phyloP scores from a whole-genome alignment of 164 flowering plant species.

The Magnolia kwangsiensis region DNA sequence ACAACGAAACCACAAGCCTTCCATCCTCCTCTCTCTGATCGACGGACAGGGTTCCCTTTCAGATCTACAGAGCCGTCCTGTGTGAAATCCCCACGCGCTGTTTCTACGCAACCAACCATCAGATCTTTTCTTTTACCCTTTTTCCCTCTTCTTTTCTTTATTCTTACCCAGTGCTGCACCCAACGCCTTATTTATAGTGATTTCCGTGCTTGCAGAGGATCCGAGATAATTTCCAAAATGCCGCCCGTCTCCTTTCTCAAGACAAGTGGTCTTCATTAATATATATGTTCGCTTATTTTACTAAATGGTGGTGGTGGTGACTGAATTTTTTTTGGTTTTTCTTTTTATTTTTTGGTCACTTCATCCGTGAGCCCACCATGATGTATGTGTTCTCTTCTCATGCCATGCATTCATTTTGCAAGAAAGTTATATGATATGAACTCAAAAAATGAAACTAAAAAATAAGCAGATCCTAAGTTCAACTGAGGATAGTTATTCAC shows the following conservation, averaged over 20 bases:
- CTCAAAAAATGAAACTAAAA: no score
- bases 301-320: no score
- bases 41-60: slow-evolving; percentile 12
- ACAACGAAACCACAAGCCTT: slow-evolving; percentile 19
- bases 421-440: no score
- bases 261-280: no score
- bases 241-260: background rate
- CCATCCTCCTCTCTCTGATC: slow-evolving; percentile 22
- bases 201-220: background rate
- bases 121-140: background rate
- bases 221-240: background rate
- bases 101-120: background rate
- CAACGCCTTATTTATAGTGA: background rate
- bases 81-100: slow-evolving; percentile 7
- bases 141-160: background rate
- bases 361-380: no score
- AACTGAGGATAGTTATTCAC: no score
- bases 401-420: no score
- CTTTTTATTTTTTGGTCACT: no score
- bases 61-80: slow-evolving; percentile 21
- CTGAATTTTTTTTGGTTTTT: no score
- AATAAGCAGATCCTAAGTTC: no score
- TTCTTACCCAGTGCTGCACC: background rate
- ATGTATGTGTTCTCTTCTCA: no score
- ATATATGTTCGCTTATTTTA: no score